Base-by-base conservation (phyloP, 1,139 yeast genomes). In the Saccharomyces hybrid region DNA sequence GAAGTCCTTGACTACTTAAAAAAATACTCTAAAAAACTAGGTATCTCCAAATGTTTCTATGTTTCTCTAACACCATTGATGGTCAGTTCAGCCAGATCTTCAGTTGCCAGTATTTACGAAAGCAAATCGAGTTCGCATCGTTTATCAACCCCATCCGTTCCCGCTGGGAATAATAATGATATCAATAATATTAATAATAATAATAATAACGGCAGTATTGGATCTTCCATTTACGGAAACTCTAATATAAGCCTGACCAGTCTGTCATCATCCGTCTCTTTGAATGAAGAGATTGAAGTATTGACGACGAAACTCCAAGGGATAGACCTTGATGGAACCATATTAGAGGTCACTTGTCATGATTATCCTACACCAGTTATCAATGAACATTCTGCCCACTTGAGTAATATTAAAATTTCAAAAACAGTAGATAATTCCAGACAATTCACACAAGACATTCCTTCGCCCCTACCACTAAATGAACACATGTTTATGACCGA, bases 1-100 rank as follows among this genome's bases (percentile, higher is more conserved):
- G 87, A 85, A 61, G 88, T 91, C 23, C 85, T 87, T 49, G 88
- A 85, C 64, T 79, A 76, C 76, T 79, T 73, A 65, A 82, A 75
- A 66, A 75, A 71, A 65, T 79, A 68, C 68, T 73, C 57, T 64
- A 77, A 38, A 71, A 74, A 55, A 77, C 83, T 76, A 70, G 77
- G 48, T 67, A 72, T 55, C 75, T 82, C 53, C 79, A 84, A 65
- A 78, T 85, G 57, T 81, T 81, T 65, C 83, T 87, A 69, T 91
- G 96, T 57, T 7, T 53, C 59, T n/a, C 25, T 47, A 9, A 20
- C 51, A 28, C 34, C 32, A 7, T 27, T 26, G 14, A 28, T 28
- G 16, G 23, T 31, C 14, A 47, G 34, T n/a, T 47, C 49, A 13
- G n/a, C 11, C 16, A 27, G 49, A 54, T 73, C 76, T 2, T 69